phyloP scores from a whole-genome alignment of 768 basidiomycete genomes.

The Pleurotus tuoliensis region DNA sequence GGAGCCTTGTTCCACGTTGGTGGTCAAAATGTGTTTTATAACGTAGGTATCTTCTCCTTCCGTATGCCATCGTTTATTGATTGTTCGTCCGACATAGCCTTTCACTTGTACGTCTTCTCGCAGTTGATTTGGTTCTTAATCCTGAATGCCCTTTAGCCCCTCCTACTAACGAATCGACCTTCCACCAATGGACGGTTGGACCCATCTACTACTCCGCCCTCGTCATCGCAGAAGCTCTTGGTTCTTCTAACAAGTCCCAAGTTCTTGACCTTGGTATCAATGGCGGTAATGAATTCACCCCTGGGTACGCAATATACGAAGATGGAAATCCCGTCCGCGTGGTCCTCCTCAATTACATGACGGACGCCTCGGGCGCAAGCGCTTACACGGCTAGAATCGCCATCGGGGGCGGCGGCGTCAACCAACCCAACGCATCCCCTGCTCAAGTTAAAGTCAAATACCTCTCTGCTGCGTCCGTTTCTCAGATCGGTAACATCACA shows the following conservation, averaged over 20 bases:
- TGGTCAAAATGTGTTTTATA: constrained; percentile 67
- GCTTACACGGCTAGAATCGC: constrained; percentile 50
- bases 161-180: constrained; percentile 50
- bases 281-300: constrained; percentile 48
- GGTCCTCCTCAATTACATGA: constrained; percentile 70
- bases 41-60: constrained; percentile 35
- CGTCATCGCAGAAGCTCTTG: constrained; percentile 66
- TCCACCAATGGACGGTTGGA: constrained; percentile 70
- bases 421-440: constrained; percentile 30
- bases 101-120: constrained; percentile 48
- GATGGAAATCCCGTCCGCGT: constrained; percentile 56
- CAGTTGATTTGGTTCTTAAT: neutral
- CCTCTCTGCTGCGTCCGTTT: constrained; percentile 50
- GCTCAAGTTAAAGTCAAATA: constrained; percentile 55
- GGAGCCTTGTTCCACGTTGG: constrained; percentile 56
- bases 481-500: constrained; percentile 61
- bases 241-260: constrained; percentile 58
- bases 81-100: constrained; percentile 43
- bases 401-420: constrained; percentile 36
- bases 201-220: constrained; percentile 73
- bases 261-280: constrained; percentile 64
- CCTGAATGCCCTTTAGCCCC: constrained; percentile 24
- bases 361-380: constrained; percentile 52
- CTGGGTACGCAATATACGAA: constrained; percentile 75
- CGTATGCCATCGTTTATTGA: constrained; percentile 20